Conservation (phyloP, 106 monocot genomes). For the Dioscorea zingiberensis region DNA sequence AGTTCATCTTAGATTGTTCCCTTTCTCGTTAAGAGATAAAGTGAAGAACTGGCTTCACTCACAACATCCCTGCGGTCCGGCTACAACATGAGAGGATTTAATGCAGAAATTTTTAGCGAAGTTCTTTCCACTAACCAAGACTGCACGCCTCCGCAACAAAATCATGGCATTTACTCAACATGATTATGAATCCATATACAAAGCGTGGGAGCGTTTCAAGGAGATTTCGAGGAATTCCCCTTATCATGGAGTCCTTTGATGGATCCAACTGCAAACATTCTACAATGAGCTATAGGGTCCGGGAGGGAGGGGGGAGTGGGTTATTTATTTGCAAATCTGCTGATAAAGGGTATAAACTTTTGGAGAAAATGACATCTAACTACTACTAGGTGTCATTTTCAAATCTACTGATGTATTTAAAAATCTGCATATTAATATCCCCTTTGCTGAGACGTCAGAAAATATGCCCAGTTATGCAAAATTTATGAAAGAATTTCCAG, state of each 20-base stretch:
- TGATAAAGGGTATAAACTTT: not conserved
- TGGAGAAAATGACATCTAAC: conserved; percentile 6
- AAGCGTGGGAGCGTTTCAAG: conserved; percentile 2
- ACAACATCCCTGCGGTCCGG: not conserved
- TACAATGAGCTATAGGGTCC: conserved; percentile 1
- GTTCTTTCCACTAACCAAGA: conserved; percentile 1
- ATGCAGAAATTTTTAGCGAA: conserved; percentile 1
- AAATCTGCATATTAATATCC: too few species aligned
- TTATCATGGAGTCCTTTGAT: not conserved
- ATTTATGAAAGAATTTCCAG: too few species aligned
- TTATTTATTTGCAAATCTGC: not conserved
- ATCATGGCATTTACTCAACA: not conserved
- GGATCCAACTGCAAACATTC: not conserved
- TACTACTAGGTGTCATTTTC: too few species aligned
- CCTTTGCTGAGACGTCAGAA: too few species aligned
- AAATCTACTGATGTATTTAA: too few species aligned
- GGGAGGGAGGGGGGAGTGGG: not conserved
- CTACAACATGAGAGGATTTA: not conserved
- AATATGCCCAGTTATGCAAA: too few species aligned
- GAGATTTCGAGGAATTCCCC: not conserved
- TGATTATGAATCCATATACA: conserved; percentile 2
- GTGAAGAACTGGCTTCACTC: not conserved
- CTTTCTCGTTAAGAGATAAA: conserved; percentile 5
- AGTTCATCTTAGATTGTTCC: not conserved
- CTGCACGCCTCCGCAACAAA: not conserved